A percentile compares a stretch with the other conserved stretches of the same genome.
phyloP scores from a whole-genome alignment of 352 stramenopile species.

The Phytophthora brassicae region DNA sequence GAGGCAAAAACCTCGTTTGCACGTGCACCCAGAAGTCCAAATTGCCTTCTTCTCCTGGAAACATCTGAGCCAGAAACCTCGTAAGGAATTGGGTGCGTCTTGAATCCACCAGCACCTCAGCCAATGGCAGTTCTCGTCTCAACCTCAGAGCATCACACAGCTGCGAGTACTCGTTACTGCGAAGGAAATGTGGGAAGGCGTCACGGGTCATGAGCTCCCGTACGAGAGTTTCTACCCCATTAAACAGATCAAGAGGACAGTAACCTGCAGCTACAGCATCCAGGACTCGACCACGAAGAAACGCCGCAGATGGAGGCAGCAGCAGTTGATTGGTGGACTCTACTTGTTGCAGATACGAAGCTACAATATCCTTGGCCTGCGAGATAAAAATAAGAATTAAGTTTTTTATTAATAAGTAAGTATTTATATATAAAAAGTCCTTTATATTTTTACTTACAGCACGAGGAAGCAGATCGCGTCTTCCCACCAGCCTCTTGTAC shows the following conservation, averaged over 20 bases:
- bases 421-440: background rate
- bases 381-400: background rate
- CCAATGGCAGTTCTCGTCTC: constrained; percentile 59
- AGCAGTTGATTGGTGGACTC: constrained; percentile 25
- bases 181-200: constrained; percentile 56
- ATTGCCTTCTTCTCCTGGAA: constrained; percentile 46
- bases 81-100: constrained; percentile 58
- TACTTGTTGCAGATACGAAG: constrained; percentile 39
- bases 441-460: constrained; percentile 28
- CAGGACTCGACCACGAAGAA: constrained; percentile 37
- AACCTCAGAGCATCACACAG: constrained; percentile 59
- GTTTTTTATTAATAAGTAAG: background rate
- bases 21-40: constrained; percentile 77
- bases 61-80: constrained; percentile 40
- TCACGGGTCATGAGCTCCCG: constrained; percentile 46
- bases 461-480: constrained; percentile 42
- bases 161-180: constrained; percentile 42
- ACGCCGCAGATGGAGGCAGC: constrained; percentile 23
- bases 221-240: constrained; percentile 56
- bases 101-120: constrained; percentile 60
- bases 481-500: constrained; percentile 58
- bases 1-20: constrained; percentile 65
- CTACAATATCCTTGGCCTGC: constrained; percentile 52
- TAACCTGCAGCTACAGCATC: constrained; percentile 27
- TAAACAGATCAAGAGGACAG: constrained; percentile 62